Evolutionary conservation across 2,329 filamentous ascomycete genomes (phyloP), one percentile per base, ranked within the genome.

Genomic region (Fusarium hainanense): DNA sequence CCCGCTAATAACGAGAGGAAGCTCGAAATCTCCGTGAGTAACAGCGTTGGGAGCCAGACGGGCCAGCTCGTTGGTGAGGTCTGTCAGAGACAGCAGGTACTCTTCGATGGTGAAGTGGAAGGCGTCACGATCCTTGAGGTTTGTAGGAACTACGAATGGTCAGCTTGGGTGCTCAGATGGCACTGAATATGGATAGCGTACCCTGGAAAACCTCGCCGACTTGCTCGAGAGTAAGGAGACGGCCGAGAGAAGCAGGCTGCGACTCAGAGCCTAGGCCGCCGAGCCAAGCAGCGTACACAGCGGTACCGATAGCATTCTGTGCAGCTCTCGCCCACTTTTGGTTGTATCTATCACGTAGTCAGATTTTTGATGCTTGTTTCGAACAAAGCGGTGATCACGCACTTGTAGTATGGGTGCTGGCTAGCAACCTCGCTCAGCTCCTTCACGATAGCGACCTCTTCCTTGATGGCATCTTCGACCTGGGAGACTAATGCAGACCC

Each of bases 71-170:
- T 97, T 94, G 41, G 96, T 92, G 63, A 98, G 88, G 64, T 90
- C 89, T 62, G 96, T 95, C 63, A 98, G 85, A 16, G 93, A 90
- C 63, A 97, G 90, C 25, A 99, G 90, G 80, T 99, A 99, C 82
- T 99, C 96, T 81, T 99, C 96, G 75, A 98, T 95, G 44, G 94
- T 97, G 75, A 99, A 85, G 79, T 99, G 96, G 86, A 99, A 99
- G 52, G 90, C 88, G 78, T 98, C 95, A 66, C 88, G 85, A 75
- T 95, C 92, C 80, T 97, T 97, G 76, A 97, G 87, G 78, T 98
- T 98, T 68, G 96, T 91, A 14, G 94, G 94, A 13, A 97, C 94
- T 94, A 70, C 7, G 13, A 50, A 20, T 20, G 8, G n/a, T 56
- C 21, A 65, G 44, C 14, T 23, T 42, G 14, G 14, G 16, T 18